Conservation (phyloP, 2,329 filamentous ascomycete species). For the Pseudogymnoascus verrucosus region DNA sequence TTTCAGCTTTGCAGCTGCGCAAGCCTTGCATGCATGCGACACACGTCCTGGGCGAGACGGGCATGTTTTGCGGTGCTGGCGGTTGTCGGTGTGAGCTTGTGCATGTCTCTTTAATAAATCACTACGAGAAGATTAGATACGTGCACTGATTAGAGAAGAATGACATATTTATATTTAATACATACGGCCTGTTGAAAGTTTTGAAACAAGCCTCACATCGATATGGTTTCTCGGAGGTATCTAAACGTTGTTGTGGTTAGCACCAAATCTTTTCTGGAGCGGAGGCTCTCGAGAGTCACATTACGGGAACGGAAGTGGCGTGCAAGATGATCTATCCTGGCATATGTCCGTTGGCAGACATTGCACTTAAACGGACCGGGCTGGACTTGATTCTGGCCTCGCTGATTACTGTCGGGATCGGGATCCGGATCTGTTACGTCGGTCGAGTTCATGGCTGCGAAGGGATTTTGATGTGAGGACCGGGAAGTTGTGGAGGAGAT, state of each 20-base stretch:
- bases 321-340: conserved; percentile 10
- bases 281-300: background rate
- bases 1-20: conserved; percentile 11
- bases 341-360: conserved; percentile 10
- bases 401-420: background rate
- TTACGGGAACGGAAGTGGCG: conserved; percentile 10
- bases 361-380: conserved; percentile 1
- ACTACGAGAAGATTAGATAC: background rate
- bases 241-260: background rate
- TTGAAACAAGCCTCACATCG: conserved; percentile 8
- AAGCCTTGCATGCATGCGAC: conserved; percentile 11
- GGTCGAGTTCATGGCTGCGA: background rate
- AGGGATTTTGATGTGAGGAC: background rate
- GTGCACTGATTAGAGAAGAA: background rate
- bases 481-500: background rate
- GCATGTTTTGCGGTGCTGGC: background rate
- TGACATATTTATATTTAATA: background rate
- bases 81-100: background rate
- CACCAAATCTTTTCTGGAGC: background rate
- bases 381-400: background rate
- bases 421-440: background rate
- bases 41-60: background rate
- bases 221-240: conserved; percentile 11
- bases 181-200: conserved; percentile 5
- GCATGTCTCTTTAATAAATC: background rate